Base-by-base conservation (phyloP, 1,284 basidiomycete species). In the Rhodotorula sp. region DNA sequence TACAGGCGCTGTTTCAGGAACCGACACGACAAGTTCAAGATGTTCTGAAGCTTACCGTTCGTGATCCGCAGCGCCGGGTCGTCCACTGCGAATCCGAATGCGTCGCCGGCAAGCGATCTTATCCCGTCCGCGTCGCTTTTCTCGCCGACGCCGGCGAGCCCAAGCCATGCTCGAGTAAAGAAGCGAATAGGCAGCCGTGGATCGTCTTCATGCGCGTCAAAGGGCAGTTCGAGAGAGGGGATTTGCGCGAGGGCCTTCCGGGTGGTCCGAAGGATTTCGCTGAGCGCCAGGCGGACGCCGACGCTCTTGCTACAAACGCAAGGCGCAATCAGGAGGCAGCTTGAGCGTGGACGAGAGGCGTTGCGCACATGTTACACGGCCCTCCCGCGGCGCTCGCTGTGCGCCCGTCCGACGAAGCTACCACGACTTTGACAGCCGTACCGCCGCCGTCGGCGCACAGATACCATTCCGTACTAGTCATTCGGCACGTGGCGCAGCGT, bases 401-500 rank as follows among this genome's bases (percentile, higher is more conserved):
- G 58, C 63, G 7, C 23, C n/a, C 16, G 19, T 58, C 12, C 50
- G 49, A 46, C 19, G 55, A 62, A 1, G 59, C 63, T 27, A 70
- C 55, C 17, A 55, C 73, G 10, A 64, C 64, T 17, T 67, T 69
- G 48, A 70, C 67, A 1, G 65, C 57, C 1, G 74, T 74, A 1
- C 72, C 74, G 13, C 74, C 74, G 8, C 67, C 74, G 50, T 76
- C 74, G 34, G 67, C 72, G 42, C 72, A 71, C 10, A 76, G 61
- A 45, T 49, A 66, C 61, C 73, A 68, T 34, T 34, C 34, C 34
- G 34, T 34, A 34, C 3, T 34, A 34, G 34, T 5, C 34, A 34
- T 34, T 34, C 34, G 34, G 34, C 5, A 34, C 34, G 34, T 34
- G 34, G 5, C 34, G 34, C 34, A 34, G 34, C 34, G 34, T 34